Evolutionary conservation across 2,329 filamentous ascomycete species (phyloP).

Genomic region (Talaromyces sp.): DNA sequence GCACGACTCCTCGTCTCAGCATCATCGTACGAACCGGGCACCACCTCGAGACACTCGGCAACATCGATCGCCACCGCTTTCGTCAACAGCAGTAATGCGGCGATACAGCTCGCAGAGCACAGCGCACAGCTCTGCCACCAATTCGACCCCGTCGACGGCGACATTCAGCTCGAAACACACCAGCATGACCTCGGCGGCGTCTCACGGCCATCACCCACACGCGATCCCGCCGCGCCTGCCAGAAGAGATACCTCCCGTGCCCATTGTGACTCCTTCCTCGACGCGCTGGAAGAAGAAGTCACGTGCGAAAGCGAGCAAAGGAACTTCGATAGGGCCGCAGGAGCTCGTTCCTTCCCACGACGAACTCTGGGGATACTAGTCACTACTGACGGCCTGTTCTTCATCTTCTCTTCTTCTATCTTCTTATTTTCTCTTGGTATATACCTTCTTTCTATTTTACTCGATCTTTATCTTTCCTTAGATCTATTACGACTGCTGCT

Average conservation of each 20-base stretch:
- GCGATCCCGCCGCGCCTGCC: constrained; percentile 13
- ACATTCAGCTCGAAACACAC: constrained; percentile 27
- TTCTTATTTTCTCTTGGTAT: neutral
- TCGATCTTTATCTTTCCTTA: neutral
- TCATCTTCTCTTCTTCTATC: neutral
- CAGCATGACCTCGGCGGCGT: constrained; percentile 24
- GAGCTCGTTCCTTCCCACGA: constrained; percentile 35
- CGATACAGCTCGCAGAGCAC: constrained; percentile 27
- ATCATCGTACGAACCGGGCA: neutral
- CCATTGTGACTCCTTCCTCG: neutral
- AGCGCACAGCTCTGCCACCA: constrained; percentile 16
- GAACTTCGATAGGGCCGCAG: constrained; percentile 12
- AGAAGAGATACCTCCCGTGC: neutral
- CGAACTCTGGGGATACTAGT: constrained; percentile 31
- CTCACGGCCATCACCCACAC: constrained; percentile 6
- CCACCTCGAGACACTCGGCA: constrained; percentile 14
- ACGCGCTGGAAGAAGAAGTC: neutral
- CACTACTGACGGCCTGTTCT: too few relatives aligned
- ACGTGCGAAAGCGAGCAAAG: constrained; percentile 4
- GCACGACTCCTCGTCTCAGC: constrained; percentile 1
- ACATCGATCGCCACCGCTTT: constrained; percentile 30
- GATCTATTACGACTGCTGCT: neutral
- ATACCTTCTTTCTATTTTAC: neutral
- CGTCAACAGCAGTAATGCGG: constrained; percentile 33
- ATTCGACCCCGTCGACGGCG: constrained; percentile 19